Evolutionary conservation across 176 grass and related monocot genomes (phyloP), one percentile per base, ranked within the genome.

Genomic region (Tillandsia leiboldiana): DNA sequence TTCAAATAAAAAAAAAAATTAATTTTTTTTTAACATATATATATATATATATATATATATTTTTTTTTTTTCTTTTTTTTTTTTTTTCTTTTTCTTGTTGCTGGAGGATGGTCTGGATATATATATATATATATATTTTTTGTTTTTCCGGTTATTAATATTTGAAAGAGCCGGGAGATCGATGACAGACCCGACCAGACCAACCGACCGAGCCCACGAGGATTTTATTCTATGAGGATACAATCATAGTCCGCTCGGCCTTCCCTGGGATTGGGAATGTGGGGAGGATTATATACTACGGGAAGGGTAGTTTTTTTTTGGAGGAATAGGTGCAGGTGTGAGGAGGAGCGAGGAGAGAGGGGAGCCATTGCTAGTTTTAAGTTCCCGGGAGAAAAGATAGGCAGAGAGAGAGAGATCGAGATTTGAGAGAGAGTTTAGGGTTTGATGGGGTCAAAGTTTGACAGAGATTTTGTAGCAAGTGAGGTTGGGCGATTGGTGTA

Each of bases 271-370:
- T 51, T 51, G 50, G 65, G 63, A 70, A 49, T 20, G 53, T 27
- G 24, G 20, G 9, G 50, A 73, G 69, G 24, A 10, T 51, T 65
- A 76, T 87, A 73, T 87, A 76, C 52, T 69, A 69, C 76, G 69
- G 18, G 20, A 22, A n/a, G 17, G 20, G 11, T 68, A 79, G 84
- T 75, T 78, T 79, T 62, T 79, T 62, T 63, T 86, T 81, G 77
- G 78, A 12, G 69, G 12, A 17, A 17, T 17, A 7, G 53, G 53
- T 17, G n/a, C 14, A 61, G 56, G n/a, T 61, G 8, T 4, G 7
- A 10, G 71, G 69, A 20, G 54, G 65, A 52, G 74, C 74, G 73
- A 51, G 68, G 68, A 75, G 51, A 66, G 23, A 74, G 74, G 83
- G 24, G 63, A 79, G 66, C 71, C 79, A 79, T 75, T 33, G 64